Conservation (phyloP, 768 basidiomycete genomes). For the Pleurotus tuber-regium region DNA sequence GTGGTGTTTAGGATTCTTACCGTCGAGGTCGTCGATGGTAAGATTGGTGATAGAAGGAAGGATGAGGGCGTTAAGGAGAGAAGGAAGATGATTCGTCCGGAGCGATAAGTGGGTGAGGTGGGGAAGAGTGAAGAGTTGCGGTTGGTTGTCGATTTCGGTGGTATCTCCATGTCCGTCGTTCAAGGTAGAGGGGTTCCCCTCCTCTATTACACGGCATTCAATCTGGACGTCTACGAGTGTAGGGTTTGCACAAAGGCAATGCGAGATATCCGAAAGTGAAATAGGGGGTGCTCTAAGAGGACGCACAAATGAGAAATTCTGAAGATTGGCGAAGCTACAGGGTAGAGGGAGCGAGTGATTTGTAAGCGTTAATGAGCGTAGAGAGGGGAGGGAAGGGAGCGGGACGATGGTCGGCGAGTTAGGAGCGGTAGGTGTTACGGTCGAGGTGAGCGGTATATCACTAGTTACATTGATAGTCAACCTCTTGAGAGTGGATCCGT, state of each 20-base stretch:
- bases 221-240: constrained; percentile 18
- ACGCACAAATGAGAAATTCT: constrained; percentile 19
- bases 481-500: constrained; percentile 7
- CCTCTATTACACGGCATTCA: constrained; percentile 19
- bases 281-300: constrained; percentile 24
- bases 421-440: not conserved
- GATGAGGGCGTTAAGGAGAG: constrained; percentile 28
- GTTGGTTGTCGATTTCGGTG: not conserved
- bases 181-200: not conserved
- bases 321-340: constrained; percentile 17
- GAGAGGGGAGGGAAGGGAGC: constrained; percentile 8
- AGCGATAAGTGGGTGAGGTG: constrained; percentile 26
- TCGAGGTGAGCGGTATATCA: not conserved
- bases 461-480: constrained; percentile 8
- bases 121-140: constrained; percentile 12
- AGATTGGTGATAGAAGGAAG: constrained; percentile 28
- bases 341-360: constrained; percentile 23
- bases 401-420: constrained; percentile 9
- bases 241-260: constrained; percentile 17
- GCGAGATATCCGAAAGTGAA: constrained; percentile 16
- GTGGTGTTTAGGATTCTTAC: constrained; percentile 15
- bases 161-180: constrained; percentile 3
- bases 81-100: constrained; percentile 31
- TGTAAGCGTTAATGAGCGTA: constrained; percentile 18
- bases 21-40: constrained; percentile 34